phyloP scores from a whole-genome alignment of 306 rosid species.

The Senna siamea region DNA sequence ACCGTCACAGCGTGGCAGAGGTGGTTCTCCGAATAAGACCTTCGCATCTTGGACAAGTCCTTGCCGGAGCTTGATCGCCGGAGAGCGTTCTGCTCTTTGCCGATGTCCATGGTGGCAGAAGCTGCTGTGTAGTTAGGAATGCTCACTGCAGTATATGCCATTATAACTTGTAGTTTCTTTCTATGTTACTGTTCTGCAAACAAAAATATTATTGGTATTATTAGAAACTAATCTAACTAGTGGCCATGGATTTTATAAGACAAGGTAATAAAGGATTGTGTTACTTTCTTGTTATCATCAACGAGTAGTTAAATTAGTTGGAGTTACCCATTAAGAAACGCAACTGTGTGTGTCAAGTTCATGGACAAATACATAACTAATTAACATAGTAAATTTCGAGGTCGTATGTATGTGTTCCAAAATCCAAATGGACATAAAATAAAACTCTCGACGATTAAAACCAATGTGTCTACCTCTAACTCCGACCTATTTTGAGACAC shows the following conservation, averaged over 20 bases:
- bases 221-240: too few relatives aligned
- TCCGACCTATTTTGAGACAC: not conserved
- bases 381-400: not conserved
- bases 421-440: not conserved
- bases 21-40: conserved; percentile 67
- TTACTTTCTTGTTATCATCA: not conserved
- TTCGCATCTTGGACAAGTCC: conserved; percentile 12
- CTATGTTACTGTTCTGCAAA: not conserved
- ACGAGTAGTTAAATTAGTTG: not conserved
- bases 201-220: not conserved
- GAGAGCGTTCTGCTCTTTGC: conserved; percentile 1
- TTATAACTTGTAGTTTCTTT: not conserved
- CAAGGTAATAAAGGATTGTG: too few relatives aligned
- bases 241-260: too few relatives aligned
- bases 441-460: not conserved
- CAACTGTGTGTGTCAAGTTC: not conserved
- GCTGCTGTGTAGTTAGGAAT: conserved; percentile 6
- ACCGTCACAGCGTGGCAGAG: conserved; percentile 53
- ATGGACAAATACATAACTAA: too few relatives aligned
- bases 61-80: conserved; percentile 7
- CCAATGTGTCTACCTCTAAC: not conserved
- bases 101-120: conserved; percentile 12
- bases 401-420: not conserved
- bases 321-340: not conserved
- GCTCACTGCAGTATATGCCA: conserved; percentile 13